Conservation (phyloP, 169 alveolate genomes). For the Eimeria acervulina region DNA sequence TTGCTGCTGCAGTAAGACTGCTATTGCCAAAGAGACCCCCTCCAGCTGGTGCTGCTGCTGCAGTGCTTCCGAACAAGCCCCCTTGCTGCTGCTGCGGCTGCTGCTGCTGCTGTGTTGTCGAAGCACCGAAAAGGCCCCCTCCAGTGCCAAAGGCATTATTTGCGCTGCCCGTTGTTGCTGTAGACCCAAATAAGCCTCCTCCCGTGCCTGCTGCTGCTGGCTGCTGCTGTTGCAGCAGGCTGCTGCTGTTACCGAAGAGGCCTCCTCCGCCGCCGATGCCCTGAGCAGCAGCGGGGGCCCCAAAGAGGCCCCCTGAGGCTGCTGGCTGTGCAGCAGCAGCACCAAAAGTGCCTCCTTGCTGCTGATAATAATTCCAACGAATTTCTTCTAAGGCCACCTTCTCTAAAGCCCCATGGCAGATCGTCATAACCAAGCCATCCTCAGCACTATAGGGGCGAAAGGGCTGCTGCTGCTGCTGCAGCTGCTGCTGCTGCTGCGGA, state of each 20-base stretch:
- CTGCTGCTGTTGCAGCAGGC: constrained; percentile 24
- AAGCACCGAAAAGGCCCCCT: background rate
- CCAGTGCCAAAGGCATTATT: background rate
- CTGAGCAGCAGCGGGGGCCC: constrained; percentile 6
- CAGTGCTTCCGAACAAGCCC: background rate
- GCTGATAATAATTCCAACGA: constrained; percentile 74
- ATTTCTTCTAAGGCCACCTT: constrained; percentile 44
- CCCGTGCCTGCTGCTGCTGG: background rate
- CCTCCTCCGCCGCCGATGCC: constrained; percentile 20
- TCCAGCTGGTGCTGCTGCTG: constrained; percentile 35
- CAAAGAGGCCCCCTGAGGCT: background rate
- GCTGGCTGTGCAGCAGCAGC: constrained; percentile 11
- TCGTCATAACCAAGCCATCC: constrained; percentile 66
- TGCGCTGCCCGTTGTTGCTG: no score
- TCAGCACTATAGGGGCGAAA: constrained; percentile 57
- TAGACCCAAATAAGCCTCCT: constrained; percentile 77
- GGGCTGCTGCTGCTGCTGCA: constrained; percentile 79
- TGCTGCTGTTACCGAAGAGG: constrained; percentile 77
- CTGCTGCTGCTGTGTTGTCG: constrained; percentile 21
- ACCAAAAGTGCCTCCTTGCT: constrained; percentile 40
- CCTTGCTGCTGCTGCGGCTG: constrained; percentile 60
- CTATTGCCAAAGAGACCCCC: constrained; percentile 59
- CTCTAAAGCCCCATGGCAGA: constrained; percentile 62
- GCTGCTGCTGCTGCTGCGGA: constrained; percentile 44
- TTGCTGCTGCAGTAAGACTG: constrained; percentile 2